Evolutionary conservation across 78 protist species (phyloP).

Genomic region (Salpingoeca rosetta): DNA sequence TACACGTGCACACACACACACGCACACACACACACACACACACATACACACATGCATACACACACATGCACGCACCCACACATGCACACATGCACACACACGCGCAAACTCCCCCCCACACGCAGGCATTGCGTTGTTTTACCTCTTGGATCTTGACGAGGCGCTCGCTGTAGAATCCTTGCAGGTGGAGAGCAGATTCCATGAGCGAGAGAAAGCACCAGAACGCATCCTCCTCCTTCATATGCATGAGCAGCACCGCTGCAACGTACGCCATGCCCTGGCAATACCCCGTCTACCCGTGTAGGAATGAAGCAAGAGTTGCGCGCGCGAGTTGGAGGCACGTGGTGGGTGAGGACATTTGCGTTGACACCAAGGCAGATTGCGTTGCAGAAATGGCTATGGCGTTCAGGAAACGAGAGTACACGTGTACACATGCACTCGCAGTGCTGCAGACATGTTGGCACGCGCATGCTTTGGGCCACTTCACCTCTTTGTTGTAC

Average conservation of each 20-base stretch:
- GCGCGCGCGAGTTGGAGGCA: too few relatives aligned
- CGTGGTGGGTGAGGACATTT: too few relatives aligned
- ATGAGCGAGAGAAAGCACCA: background rate
- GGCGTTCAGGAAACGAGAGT: too few relatives aligned
- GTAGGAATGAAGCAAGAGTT: too few relatives aligned
- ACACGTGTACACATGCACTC: too few relatives aligned
- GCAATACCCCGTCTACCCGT: constrained; percentile 42
- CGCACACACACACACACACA: background rate
- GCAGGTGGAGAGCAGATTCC: background rate
- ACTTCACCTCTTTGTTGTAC: too few relatives aligned
- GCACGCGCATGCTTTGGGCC: too few relatives aligned
- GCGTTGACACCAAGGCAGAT: too few relatives aligned
- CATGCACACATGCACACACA: background rate
- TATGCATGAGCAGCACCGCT: constrained; percentile 32
- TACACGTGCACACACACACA: background rate
- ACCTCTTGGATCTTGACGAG: background rate
- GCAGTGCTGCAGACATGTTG: too few relatives aligned
- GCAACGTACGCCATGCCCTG: constrained; percentile 53
- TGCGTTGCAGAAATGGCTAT: too few relatives aligned
- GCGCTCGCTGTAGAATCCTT: background rate
- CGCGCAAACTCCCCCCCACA: background rate
- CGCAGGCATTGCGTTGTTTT: background rate
- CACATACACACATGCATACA: background rate
- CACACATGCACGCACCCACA: background rate
- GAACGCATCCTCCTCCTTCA: constrained; percentile 57